Conservation (phyloP, 2,329 filamentous ascomycete species). For the Monosporascus sp. region DNA sequence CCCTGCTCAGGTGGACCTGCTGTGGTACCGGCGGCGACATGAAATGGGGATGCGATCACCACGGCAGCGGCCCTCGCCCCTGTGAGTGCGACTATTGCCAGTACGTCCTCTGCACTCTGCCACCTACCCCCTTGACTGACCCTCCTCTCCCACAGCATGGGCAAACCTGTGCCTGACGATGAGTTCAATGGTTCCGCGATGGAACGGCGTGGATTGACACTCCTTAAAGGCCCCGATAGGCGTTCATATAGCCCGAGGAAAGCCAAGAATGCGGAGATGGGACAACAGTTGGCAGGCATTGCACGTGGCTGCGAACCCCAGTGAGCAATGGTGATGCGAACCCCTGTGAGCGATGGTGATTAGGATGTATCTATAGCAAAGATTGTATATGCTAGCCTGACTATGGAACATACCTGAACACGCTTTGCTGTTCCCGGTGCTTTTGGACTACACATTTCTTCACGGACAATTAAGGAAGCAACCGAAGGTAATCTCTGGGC, state of each 20-base stretch:
- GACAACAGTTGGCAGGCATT: no score
- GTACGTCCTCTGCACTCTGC: not conserved
- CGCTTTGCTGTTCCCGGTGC: no score
- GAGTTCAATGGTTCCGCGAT: not conserved
- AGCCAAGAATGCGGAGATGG: slow-evolving; percentile 1
- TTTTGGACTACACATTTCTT: no score
- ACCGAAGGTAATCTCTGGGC: no score
- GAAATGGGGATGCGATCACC: slow-evolving; percentile 2
- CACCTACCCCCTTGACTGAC: no score
- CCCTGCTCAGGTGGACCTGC: slow-evolving; percentile 3
- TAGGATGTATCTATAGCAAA: no score
- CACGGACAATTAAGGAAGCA: no score
- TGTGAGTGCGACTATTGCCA: slow-evolving; percentile 4
- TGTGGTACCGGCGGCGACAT: slow-evolving; percentile 1
- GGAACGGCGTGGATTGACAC: not conserved
- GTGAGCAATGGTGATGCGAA: no score
- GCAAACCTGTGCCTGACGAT: slow-evolving; percentile 1
- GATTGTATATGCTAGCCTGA: no score
- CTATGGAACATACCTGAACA: no score
- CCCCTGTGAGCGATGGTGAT: no score
- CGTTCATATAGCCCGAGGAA: not conserved
- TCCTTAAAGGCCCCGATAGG: not conserved
- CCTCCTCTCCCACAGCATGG: not conserved
- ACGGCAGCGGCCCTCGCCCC: slow-evolving; percentile 2
- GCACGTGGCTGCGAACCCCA: no score